A percentile compares a stretch with the other conserved stretches of the same genome.
These are phyloP conservation scores for Cadophora gregata DNA, from an alignment of 2,329 filamentous ascomycete genomes.

Conservation along the genomic window DNA sequence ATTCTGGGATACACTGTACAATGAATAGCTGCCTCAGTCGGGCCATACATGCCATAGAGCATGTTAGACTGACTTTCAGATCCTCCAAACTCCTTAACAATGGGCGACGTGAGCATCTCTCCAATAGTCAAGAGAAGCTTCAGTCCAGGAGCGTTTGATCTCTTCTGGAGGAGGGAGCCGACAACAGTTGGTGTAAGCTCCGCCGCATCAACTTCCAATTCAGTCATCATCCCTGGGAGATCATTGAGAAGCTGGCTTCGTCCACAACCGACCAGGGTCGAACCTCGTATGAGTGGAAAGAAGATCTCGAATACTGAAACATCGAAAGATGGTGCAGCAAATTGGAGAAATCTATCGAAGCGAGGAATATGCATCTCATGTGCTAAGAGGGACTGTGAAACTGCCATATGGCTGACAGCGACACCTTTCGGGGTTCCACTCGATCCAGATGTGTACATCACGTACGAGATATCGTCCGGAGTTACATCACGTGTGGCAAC, in stretches of 20 bases:
- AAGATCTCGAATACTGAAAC: conserved; percentile 96
- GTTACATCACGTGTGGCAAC: conserved; percentile 25
- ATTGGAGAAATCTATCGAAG: conserved; percentile 85
- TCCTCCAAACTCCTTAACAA: conserved; percentile 79
- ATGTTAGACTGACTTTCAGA: conserved; percentile 57
- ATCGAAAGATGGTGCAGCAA: conserved; percentile 91
- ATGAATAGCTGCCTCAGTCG: conserved; percentile 90
- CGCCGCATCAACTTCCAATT: conserved; percentile 77
- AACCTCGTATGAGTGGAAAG: conserved; percentile 78
- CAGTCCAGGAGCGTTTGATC: conserved; percentile 70
- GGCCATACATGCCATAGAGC: conserved; percentile 92
- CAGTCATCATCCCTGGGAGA: conserved; percentile 69
- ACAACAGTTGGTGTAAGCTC: conserved; percentile 91
- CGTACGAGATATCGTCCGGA: conserved; percentile 68
- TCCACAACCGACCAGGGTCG: conserved; percentile 74
- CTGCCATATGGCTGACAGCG: conserved; percentile 78
- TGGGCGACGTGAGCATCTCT: conserved; percentile 83
- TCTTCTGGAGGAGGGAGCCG: conserved; percentile 73
- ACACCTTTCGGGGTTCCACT: conserved; percentile 92
- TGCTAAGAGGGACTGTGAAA: conserved; percentile 80
- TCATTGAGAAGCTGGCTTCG: conserved; percentile 76
- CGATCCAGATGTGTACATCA: conserved; percentile 93
- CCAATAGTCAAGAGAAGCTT: conserved; percentile 83
- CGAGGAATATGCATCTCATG: conserved; percentile 78
- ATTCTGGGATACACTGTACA: conserved; percentile 78